These are phyloP conservation scores for Leishmania mexicana DNA, from an alignment of 208 protist genomes.

Conservation along the genomic window DNA sequence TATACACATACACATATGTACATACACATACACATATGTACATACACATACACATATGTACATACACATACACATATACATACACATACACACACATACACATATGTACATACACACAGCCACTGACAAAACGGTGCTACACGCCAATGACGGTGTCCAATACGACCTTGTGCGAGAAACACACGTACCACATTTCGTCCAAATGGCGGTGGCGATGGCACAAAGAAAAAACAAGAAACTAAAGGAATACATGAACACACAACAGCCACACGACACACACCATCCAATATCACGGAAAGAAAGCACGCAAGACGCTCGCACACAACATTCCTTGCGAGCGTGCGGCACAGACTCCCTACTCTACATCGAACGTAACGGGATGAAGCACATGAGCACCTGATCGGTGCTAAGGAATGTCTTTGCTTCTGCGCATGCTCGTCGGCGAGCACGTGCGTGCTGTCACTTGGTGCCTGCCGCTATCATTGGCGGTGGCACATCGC, in stretches of 20 bases:
- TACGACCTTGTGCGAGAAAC: neutral
- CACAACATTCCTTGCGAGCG: neutral
- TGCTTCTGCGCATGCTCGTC: neutral
- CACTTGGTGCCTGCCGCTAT: neutral
- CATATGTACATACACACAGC: neutral
- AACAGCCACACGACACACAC: neutral
- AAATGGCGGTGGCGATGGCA: neutral
- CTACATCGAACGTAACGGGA: neutral
- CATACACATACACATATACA: neutral
- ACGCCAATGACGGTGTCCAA: neutral
- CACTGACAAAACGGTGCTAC: neutral
- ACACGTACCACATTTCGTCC: neutral
- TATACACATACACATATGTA: neutral
- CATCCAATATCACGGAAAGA: neutral
- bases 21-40: neutral
- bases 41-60: neutral
- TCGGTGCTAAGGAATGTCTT: neutral
- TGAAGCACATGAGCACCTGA: neutral
- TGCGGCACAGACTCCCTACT: neutral
- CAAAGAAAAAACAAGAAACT: no score
- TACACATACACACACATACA: neutral
- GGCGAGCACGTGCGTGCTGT: no score
- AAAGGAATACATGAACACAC: neutral
- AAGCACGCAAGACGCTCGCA: neutral
- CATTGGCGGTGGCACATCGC: neutral